These are phyloP conservation scores for Arthroderma sp. DNA, from an alignment of 2,329 filamentous ascomycete genomes.

Conservation along the genomic window DNA sequence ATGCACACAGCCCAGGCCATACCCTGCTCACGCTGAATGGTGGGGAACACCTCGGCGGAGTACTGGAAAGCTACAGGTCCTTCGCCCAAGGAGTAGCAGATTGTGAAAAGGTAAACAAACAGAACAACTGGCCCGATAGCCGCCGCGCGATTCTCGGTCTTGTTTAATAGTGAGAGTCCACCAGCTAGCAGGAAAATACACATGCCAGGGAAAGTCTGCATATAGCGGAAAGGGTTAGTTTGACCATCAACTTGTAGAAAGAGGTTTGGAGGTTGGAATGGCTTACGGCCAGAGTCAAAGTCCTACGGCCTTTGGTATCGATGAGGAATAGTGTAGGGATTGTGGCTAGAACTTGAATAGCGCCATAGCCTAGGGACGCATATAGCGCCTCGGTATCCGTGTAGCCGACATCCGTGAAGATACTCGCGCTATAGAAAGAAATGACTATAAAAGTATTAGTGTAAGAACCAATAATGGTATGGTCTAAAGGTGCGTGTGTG, in stretches of 20 bases:
- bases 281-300: conserved; percentile 27
- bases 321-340: conserved; percentile 54
- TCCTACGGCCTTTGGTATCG: conserved; percentile 52
- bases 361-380: conserved; percentile 52
- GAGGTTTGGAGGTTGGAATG: neutral
- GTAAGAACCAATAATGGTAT: neutral
- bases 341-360: conserved; percentile 52
- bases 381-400: conserved; percentile 43
- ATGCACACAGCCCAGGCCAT: conserved; percentile 29
- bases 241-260: neutral
- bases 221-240: conserved; percentile 3
- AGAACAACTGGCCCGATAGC: conserved; percentile 44
- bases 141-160: conserved; percentile 21
- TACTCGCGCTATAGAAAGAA: conserved; percentile 58
- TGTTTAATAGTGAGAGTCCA: conserved; percentile 45
- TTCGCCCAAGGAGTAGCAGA: conserved; percentile 53
- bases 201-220: conserved; percentile 50
- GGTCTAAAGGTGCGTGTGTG: neutral
- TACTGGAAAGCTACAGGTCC: conserved; percentile 43
- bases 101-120: conserved; percentile 53
- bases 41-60: conserved; percentile 42
- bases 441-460: conserved; percentile 34
- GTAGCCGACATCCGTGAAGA: conserved; percentile 44
- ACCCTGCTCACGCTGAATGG: conserved; percentile 37
- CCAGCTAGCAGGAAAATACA: conserved; percentile 52